Percentiles rank a stretch among this genome's conserved stretches.
Conservation (phyloP, 129 eudicot species). For the Pittosporum tobira region DNA sequence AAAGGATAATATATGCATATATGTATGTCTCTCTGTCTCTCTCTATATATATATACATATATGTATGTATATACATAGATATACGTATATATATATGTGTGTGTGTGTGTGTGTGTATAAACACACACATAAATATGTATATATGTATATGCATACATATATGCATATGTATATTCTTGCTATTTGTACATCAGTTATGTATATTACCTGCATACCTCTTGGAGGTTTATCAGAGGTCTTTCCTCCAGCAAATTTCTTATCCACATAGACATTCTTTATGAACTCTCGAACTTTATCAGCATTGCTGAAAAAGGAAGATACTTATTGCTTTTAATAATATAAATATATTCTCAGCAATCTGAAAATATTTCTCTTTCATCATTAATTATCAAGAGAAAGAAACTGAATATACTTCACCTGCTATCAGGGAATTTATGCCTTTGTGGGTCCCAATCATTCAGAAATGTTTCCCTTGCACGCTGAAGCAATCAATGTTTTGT, state of each 20-base stretch:
- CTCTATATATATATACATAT: too few relatives aligned
- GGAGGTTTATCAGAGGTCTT: slow-evolving; percentile 77
- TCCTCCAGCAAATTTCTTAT: slow-evolving; percentile 52
- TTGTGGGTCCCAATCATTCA: slow-evolving; percentile 80
- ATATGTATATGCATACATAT: too few relatives aligned
- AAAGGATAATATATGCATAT: not conserved
- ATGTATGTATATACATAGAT: too few relatives aligned
- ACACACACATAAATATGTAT: too few relatives aligned
- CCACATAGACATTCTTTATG: slow-evolving; percentile 76
- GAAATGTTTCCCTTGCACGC: slow-evolving; percentile 88
- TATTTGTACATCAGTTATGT: not conserved
- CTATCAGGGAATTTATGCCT: slow-evolving; percentile 69
- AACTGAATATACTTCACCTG: slow-evolving; percentile 38
- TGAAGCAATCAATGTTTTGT: slow-evolving; percentile 24
- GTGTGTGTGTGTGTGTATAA: too few relatives aligned
- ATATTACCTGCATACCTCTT: slow-evolving; percentile 54
- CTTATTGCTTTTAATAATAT: too few relatives aligned
- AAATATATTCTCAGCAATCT: not conserved
- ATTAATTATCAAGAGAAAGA: slow-evolving; percentile 4
- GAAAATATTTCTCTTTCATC: not conserved
- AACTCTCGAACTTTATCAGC: slow-evolving; percentile 79
- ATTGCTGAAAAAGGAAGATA: slow-evolving; percentile 42
- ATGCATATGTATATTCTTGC: too few relatives aligned
- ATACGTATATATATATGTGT: too few relatives aligned
- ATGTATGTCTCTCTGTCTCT: too few relatives aligned